phyloP scores from a whole-genome alignment of 768 basidiomycete genomes.

The Tulasnella calospora region DNA sequence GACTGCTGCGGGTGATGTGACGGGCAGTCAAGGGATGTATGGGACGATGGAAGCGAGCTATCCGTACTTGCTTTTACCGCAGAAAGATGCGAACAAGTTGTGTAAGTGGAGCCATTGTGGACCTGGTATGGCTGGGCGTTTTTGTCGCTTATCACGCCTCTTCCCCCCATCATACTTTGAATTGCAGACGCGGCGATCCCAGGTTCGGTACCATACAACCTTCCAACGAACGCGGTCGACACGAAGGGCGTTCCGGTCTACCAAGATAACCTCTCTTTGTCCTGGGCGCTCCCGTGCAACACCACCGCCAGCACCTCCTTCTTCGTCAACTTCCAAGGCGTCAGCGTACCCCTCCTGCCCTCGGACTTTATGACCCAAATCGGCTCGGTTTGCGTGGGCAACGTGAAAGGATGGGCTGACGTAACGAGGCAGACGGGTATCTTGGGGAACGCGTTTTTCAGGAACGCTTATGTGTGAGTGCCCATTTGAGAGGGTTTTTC shows the following conservation, averaged over 20 bases:
- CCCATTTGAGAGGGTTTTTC: background rate
- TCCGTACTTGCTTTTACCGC: slow-evolving; percentile 12
- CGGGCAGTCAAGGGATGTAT: slow-evolving; percentile 6
- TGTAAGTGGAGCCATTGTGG: slow-evolving; percentile 20
- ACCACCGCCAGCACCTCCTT: background rate
- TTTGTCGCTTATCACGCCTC: too few relatives aligned
- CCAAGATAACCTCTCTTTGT: slow-evolving; percentile 3
- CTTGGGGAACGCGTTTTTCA: slow-evolving; percentile 11
- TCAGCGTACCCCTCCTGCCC: slow-evolving; percentile 6
- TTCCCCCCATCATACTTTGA: too few relatives aligned
- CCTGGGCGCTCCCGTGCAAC: slow-evolving; percentile 5
- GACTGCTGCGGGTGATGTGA: background rate
- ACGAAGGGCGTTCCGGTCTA: background rate
- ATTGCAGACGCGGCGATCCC: slow-evolving; percentile 7
- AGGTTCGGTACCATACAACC: background rate
- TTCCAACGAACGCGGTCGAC: background rate
- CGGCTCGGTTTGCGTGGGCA: slow-evolving; percentile 17
- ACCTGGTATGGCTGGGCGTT: too few relatives aligned
- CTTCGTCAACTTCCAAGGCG: slow-evolving; percentile 6
- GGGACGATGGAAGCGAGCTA: slow-evolving; percentile 13
- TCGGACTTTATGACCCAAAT: background rate
- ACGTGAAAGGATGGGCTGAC: slow-evolving; percentile 21
- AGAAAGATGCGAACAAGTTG: slow-evolving; percentile 5
- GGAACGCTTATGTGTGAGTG: slow-evolving; percentile 19
- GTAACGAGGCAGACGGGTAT: background rate